Evolutionary conservation across 768 basidiomycete genomes (phyloP), one percentile per base, ranked within the genome.

Genomic region (Serpula lacrymans): DNA sequence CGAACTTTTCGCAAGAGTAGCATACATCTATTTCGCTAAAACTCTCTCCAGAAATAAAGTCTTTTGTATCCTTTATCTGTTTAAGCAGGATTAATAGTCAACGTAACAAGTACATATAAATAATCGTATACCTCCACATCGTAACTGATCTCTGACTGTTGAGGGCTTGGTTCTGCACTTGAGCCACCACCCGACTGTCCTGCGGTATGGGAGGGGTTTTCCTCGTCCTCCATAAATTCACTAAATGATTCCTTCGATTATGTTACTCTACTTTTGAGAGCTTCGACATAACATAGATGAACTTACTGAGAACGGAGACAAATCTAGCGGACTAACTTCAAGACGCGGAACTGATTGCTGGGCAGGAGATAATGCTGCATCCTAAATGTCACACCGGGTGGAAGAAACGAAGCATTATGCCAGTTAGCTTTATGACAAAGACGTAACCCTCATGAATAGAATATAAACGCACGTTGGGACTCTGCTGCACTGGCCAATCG

Each of bases 21-120:
- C 63, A 5, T 37, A 75, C 76, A 51, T 77, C 74, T 14, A 75
- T 63, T 6, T 74, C 74, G 37, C 74, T 68, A 32, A 74, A 67
- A 22, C 65, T 59, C 70, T 72, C 74, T n/a, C 64, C 66, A 5
- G 73, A 62, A 42, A 63, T 61, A 11, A 74, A 50, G 11, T 68
- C 67, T 34, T 62, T 61, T 17, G 72, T 54, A 42, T 74, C 55
- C 10, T 68, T 69, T 21, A 67, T 60, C 33, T 62, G 66, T 73
- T 77, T 14, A 13, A 21, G 18, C 21, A 41, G 14, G 39, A 20
- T 35, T 11, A 34, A n/a, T 28, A 7, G 41, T 22, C 11, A 9
- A 17, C 14, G 23, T 5, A 13, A 6, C 6, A 6, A 36, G 35
- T 31, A 12, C 13, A 45, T 28, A 39, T 9, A 8, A 25, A 20